Evolutionary conservation across 257 asterid genomes (phyloP).

Genomic region (Mitragyna speciosa): DNA sequence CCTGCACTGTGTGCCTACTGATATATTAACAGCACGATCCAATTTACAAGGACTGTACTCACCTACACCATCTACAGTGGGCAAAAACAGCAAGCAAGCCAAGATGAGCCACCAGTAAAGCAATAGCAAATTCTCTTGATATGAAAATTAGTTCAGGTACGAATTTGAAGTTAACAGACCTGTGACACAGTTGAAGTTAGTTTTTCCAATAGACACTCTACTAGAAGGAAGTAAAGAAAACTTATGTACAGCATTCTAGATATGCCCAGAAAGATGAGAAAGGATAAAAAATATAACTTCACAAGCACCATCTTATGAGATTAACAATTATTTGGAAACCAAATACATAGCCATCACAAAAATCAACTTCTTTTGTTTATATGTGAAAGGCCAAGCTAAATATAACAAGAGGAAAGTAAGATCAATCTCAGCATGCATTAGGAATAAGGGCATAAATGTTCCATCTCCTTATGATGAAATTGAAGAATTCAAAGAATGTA

Average conservation of each 20-base stretch:
- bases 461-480: neutral
- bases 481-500: conserved; percentile 33
- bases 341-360: neutral
- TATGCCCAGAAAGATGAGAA: neutral
- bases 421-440: neutral
- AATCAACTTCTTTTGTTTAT: neutral
- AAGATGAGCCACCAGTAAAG: conserved; percentile 44
- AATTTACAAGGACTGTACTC: conserved; percentile 16
- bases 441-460: neutral
- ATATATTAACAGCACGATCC: neutral
- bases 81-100: conserved; percentile 45
- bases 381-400: neutral
- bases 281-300: neutral
- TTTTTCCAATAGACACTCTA: neutral
- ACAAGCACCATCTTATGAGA: neutral
- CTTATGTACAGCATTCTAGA: neutral
- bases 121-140: conserved; percentile 41
- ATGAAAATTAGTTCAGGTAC: conserved; percentile 48
- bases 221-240: neutral
- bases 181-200: conserved; percentile 24
- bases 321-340: neutral
- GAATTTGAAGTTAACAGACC: conserved; percentile 63
- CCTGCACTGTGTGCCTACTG: neutral
- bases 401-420: neutral
- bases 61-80: conserved; percentile 56